A percentile compares a stretch with the other conserved stretches of the same genome.
Conservation (phyloP, 2,329 filamentous ascomycete genomes). For the Apiospora kogelbergensis region DNA sequence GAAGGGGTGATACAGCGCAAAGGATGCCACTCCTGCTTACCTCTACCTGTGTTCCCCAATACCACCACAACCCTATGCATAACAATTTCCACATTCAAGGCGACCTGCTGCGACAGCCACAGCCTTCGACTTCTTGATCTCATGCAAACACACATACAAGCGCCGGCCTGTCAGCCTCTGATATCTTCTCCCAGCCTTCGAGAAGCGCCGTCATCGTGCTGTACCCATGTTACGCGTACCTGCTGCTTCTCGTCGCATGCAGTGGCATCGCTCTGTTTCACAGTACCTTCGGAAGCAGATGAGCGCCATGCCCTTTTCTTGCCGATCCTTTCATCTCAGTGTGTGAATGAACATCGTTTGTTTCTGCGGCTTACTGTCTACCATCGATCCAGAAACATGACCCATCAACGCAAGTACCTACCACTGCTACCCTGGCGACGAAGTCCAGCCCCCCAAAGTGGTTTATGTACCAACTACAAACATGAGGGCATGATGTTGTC, state of each 20-base stretch:
- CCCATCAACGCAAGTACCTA: not conserved
- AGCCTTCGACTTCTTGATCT: not conserved
- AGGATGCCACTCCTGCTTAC: not conserved
- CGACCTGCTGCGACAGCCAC: slow-evolving; percentile 5
- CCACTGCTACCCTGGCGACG: not conserved
- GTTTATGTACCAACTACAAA: not conserved
- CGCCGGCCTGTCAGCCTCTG: not conserved
- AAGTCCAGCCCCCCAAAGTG: not conserved
- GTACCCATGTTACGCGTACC: not conserved
- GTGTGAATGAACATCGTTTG: not conserved
- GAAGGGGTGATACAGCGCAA: not conserved
- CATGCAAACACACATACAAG: not conserved
- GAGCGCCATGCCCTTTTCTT: not conserved
- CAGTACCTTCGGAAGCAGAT: not conserved
- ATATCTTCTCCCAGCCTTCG: not conserved
- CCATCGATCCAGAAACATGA: slow-evolving; percentile 1
- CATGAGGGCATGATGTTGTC: not conserved
- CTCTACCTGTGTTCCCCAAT: not conserved
- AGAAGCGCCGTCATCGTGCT: not conserved
- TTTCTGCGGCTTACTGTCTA: not conserved
- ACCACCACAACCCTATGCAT: slow-evolving; percentile 8
- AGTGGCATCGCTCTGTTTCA: not conserved
- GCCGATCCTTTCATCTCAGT: not conserved
- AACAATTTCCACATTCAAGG: slow-evolving; percentile 4
- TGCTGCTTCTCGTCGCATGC: not conserved